A percentile compares a stretch with the other conserved stretches of the same genome.
Conservation (phyloP, 73 alveolate genomes). For the Urostyla sp. region DNA sequence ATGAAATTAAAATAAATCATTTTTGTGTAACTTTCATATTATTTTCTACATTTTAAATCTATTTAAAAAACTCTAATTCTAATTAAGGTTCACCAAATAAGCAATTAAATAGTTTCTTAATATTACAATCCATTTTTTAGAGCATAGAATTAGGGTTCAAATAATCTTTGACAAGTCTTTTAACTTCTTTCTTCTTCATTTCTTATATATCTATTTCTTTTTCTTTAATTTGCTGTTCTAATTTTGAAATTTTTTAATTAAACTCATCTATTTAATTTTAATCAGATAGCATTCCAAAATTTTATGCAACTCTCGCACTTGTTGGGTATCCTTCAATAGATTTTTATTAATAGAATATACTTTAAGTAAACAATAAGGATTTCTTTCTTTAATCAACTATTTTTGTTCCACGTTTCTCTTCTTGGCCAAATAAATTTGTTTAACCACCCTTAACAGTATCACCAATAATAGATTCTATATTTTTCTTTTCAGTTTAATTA, state of each 20-base stretch:
- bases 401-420: too few species aligned
- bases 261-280: not conserved
- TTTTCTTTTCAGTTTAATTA: not conserved
- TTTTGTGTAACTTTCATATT: too few species aligned
- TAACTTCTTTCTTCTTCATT: slow-evolving; percentile 5
- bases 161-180: slow-evolving; percentile 21
- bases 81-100: slow-evolving; percentile 14
- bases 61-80: slow-evolving; percentile 28
- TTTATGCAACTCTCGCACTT: not conserved
- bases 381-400: too few species aligned
- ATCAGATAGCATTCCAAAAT: not conserved
- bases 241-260: not conserved
- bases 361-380: too few species aligned
- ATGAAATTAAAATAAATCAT: too few species aligned
- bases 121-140: slow-evolving; percentile 6
- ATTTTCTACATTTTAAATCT: slow-evolving; percentile 11
- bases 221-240: not conserved
- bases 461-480: not conserved
- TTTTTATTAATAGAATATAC: not conserved
- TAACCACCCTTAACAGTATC: not conserved
- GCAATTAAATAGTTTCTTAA: slow-evolving; percentile 10
- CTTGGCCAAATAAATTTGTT: not conserved
- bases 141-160: slow-evolving; percentile 22
- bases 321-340: not conserved
- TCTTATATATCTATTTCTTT: slow-evolving; percentile 16